Evolutionary conservation across 192 early-diverging fungal genomes (phyloP), one percentile per base, ranked within the genome.

Genomic region (Geranomyces michiganensis): DNA sequence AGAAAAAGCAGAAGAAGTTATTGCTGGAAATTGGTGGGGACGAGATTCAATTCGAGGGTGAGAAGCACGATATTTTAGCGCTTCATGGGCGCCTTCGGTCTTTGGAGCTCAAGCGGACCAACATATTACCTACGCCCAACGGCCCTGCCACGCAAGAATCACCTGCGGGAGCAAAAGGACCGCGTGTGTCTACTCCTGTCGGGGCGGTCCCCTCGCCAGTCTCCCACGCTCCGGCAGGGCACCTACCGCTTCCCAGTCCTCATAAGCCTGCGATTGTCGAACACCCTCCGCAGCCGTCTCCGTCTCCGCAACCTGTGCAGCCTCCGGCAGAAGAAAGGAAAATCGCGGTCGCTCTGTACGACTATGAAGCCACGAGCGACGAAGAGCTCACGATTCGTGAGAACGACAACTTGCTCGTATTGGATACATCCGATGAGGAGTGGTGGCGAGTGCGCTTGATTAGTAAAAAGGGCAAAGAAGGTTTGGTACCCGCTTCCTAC

Each of bases 401-500:
- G 76, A 90, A 92, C 78, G 92, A 96, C 73, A 82, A 93, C 49
- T 72, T 99, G 36, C 89, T 96, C 77, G 85, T 96, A 62, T 64
- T 96, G 30, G 92, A 95, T 69, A 88, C 88, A 73, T 87, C 89
- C 55, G 96, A 96, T 86, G 84, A 89, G 15, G 94, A 96, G 71
- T 99, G 97, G 97, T 92, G 90, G 83, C 84, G 84, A 59, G 94
- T 94, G 9, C 87, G 92, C 61, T 77, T 89, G 59, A 92, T 95
- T 72, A 83, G 75, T 0, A 62, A 79, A 24, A 59, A 74, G n/a
- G 81, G 81, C 5, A 22, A 81, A 29, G 84, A 92, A 70, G 97
- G 97, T 19, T 79, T 97, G 32, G 91, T 98, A 30, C 97, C 97
- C 14, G 88, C 86, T 49, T 90, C 89, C 64, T 98, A 99, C 85